Percentiles rank a stretch among this genome's conserved stretches.
phyloP scores from a whole-genome alignment of 805 yeast species.

The Saturnispora serradocipensis region DNA sequence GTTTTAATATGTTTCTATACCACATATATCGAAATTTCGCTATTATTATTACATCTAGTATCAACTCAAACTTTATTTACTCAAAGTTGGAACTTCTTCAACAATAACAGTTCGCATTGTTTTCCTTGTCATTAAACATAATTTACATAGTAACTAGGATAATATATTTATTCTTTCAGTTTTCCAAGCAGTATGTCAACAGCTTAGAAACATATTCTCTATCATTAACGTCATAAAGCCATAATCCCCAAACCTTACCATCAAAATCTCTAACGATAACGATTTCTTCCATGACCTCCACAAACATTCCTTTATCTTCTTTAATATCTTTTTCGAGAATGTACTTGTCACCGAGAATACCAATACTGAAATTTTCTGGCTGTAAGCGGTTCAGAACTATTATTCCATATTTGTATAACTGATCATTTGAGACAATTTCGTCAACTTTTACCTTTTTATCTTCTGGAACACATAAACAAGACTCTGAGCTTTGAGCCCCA shows the following conservation, averaged over 20 bases:
- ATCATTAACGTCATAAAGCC: constrained; percentile 67
- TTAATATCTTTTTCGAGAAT: constrained; percentile 19
- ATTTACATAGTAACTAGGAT: background rate
- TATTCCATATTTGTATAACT: constrained; percentile 52
- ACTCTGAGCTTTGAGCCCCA: constrained; percentile 3
- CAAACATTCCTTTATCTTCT: constrained; percentile 40
- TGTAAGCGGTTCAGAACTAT: constrained; percentile 58
- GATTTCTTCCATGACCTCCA: constrained; percentile 60
- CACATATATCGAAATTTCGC: background rate
- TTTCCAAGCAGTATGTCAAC: constrained; percentile 23
- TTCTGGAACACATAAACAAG: background rate
- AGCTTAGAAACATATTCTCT: constrained; percentile 47
- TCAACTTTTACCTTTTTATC: constrained; percentile 11
- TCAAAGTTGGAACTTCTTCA: background rate
- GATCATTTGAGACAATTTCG: constrained; percentile 30
- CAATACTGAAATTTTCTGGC: constrained; percentile 66
- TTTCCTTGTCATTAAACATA: background rate
- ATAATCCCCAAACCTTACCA: constrained; percentile 68
- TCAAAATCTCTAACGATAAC: constrained; percentile 58
- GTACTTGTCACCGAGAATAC: constrained; percentile 49
- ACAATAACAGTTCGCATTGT: background rate
- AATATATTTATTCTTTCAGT: background rate
- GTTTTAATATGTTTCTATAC: background rate
- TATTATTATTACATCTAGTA: background rate
- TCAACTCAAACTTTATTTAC: background rate